phyloP scores from a whole-genome alignment of 768 basidiomycete species.

The Serendipita sp. region DNA sequence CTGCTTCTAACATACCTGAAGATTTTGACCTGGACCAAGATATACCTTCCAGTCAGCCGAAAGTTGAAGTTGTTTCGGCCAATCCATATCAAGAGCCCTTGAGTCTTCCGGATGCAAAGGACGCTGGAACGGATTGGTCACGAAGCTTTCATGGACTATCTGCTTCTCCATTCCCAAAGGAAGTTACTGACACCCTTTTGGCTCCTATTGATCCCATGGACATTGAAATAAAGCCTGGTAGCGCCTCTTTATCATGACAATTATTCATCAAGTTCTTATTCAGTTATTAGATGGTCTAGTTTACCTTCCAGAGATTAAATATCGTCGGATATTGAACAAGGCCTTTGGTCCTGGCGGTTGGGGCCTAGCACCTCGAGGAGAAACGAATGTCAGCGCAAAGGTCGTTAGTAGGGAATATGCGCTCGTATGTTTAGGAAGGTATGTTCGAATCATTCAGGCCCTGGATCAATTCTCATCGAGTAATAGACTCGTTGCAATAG shows the following conservation, averaged over 20 bases:
- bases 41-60: neutral
- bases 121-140: slow-evolving; percentile 58
- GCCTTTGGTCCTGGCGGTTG: slow-evolving; percentile 95
- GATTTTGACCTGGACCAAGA: slow-evolving; percentile 1
- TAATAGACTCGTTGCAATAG: slow-evolving; percentile 67
- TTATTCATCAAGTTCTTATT: neutral
- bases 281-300: slow-evolving; percentile 59
- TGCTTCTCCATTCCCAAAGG: slow-evolving; percentile 55
- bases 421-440: slow-evolving; percentile 84
- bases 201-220: slow-evolving; percentile 61
- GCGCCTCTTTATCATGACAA: neutral
- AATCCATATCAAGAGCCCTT: neutral
- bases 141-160: slow-evolving; percentile 74
- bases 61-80: neutral
- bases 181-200: slow-evolving; percentile 54
- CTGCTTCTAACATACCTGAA: neutral
- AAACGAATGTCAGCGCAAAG: slow-evolving; percentile 76
- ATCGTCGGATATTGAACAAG: slow-evolving; percentile 75
- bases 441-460: no score
- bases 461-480: neutral
- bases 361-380: slow-evolving; percentile 77
- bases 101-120: neutral
- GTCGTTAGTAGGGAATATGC: slow-evolving; percentile 90
- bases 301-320: slow-evolving; percentile 95
- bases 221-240: slow-evolving; percentile 89